Evolutionary conservation across 2,329 filamentous ascomycete species (phyloP), one percentile per base, ranked within the genome.

Genomic region (Ophiostoma sp.): DNA sequence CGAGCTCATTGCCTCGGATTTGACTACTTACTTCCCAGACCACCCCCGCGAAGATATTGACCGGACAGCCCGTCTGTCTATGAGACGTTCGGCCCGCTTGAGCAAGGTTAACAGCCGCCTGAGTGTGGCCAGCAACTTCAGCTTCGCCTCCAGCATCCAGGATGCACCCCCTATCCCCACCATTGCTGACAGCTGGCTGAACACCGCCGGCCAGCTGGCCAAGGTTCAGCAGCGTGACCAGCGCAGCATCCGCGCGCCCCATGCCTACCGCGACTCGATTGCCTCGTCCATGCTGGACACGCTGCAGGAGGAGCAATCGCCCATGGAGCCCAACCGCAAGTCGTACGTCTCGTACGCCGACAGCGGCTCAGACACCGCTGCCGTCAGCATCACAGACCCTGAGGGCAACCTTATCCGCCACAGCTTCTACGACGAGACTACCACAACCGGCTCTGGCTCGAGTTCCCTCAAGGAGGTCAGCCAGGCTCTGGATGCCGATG

Each of bases 21-120:
- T 99, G 74, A 96, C 94, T 1, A 97, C 95, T 0, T 99, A 98
- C 85, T 99, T 99, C 86, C 96, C 96, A 0, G 94, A 97, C 79
- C 95, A 98, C 78, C 91, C 95, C 69, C 91, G 93, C 72, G 95
- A 97, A 80, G 94, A 97, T 78, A 98, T 99, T 80, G 96, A 98
- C 81, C 92, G 94, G 78, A 98, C 96, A 0, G 95, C 97, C 75
- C 92, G 96, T 68, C 89, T 98, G 82, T 98, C 95, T 0, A 92
- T 98, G 82, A 90, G 95, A 77, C 89, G 96, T 77, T 98, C 95
- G 55, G 93, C 93, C 71, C 92, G 96, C 71, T 87, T 98, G 76
- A 98, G 95, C 84, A 93, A 93, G 81, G 93, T 97, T 77, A 95
- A 97, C 77, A 97, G 93, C 81, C 93, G 95, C 39, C 87, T 99